Conservation (phyloP, 768 basidiomycete species). For the Lactarius tabidus region DNA sequence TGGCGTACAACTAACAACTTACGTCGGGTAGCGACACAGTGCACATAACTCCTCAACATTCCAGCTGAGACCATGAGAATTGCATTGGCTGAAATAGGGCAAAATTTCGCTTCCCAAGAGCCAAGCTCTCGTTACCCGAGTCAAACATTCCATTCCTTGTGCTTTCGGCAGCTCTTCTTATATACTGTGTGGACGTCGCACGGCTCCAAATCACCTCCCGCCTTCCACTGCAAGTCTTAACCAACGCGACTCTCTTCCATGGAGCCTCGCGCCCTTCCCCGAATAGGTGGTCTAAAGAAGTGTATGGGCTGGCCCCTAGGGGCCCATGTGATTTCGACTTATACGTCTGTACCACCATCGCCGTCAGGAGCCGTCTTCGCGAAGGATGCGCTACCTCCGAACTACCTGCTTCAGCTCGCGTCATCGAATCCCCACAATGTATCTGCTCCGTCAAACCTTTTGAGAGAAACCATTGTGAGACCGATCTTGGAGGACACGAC, state of each 20-base stretch:
- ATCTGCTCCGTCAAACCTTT: background rate
- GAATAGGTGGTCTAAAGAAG: background rate
- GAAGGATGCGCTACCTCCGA: no score
- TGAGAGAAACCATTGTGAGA: conserved; percentile 6
- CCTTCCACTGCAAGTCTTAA: background rate
- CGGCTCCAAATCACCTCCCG: no score
- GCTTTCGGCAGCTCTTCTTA: background rate
- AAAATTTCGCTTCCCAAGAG: no score
- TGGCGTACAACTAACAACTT: no score
- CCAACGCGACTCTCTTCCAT: background rate
- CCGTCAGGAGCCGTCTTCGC: background rate
- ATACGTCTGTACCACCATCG: background rate
- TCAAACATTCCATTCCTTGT: background rate
- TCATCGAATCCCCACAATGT: conserved; percentile 9
- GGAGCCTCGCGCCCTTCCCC: background rate
- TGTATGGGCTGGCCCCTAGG: background rate
- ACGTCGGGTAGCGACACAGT: no score
- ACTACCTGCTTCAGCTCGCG: background rate
- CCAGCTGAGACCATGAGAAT: no score
- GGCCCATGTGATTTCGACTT: background rate
- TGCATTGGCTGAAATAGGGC: no score
- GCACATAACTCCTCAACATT: no score
- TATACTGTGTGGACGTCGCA: background rate
- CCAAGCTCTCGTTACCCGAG: no score
- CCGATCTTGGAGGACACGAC: background rate